Evolutionary conservation across 176 grass and related monocot species (phyloP).

Genomic region (Oryza glumipatula): DNA sequence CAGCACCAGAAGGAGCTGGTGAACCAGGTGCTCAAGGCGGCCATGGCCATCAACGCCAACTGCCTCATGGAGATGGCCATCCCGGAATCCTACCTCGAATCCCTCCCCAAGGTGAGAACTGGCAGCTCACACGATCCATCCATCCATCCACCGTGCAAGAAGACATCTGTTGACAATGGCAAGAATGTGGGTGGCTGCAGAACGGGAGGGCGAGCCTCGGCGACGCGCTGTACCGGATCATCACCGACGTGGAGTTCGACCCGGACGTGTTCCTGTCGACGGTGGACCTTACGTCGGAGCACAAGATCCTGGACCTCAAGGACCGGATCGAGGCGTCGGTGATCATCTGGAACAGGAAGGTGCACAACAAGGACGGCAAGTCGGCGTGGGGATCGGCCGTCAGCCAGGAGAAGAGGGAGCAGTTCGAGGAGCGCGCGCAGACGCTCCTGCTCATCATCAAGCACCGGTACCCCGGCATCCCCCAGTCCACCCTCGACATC

Average conservation of each 20-base stretch:
- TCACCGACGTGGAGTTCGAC: constrained; percentile 89
- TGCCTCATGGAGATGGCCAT: constrained; percentile 94
- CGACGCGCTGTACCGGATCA: constrained; percentile 81
- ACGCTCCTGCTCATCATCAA: constrained; percentile 92
- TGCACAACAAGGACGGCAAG: constrained; percentile 92
- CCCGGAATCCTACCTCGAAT: constrained; percentile 76
- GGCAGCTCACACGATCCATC: no score
- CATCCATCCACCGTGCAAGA: not conserved
- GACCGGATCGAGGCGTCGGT: constrained; percentile 96
- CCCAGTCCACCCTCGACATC: constrained; percentile 83
- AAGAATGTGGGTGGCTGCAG: constrained; percentile 34
- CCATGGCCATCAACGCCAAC: constrained; percentile 99
- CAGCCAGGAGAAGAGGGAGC: constrained; percentile 94
- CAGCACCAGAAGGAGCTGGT: constrained; percentile 78
- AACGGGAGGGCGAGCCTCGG: constrained; percentile 90
- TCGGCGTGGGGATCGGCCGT: constrained; percentile 80
- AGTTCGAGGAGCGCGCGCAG: constrained; percentile 96
- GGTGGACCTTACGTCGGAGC: constrained; percentile 86
- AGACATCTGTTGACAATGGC: not conserved
- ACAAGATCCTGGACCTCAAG: constrained; percentile 98
- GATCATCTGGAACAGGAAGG: constrained; percentile 98
- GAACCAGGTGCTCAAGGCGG: constrained; percentile 95
- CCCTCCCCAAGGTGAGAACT: constrained; percentile 73
- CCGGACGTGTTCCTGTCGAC: constrained; percentile 82
- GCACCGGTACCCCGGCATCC: constrained; percentile 91